Base-by-base conservation (phyloP, 2,329 filamentous ascomycete species). In the Pseudocercospora fuligena region DNA sequence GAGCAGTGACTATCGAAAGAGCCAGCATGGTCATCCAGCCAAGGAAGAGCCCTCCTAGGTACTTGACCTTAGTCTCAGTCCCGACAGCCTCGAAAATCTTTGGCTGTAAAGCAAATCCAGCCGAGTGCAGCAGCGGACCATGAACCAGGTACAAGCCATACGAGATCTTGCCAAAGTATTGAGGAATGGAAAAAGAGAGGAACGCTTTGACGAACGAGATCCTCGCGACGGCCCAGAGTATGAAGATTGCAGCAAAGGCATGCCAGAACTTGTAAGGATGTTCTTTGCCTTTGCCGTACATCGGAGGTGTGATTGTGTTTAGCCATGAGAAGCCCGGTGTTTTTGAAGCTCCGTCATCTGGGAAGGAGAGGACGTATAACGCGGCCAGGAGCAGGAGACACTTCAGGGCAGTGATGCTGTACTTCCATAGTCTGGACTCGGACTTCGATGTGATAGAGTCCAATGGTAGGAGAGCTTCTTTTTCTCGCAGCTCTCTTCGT, bases 71-170 rank as follows among this genome's bases (percentile, higher is more conserved):
- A 5, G 53, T 65, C 9, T 60, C 36, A n/a, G 29, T n/a, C 9
- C 65, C 67, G 6, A 65, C 36, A 12, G 40, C 27, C 6, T 49
- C 49, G 21, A 31, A 69, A 8, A 69, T 66, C 46, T 29, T 57
- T 0, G 65, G 67, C 53, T 69, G 67, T n/a, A 69, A 29, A n/a
- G 65, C 59, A 14, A 67, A 67, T n/a, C 62, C 67, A 0, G 43
- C 23, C 1, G 67, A 69, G 16, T 69, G 67, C 11, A 69, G 36
- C 9, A 70, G 23, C 0, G 66, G 68, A 8, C 66, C 66, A 31
- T 70, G 68, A 7, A 66, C 64, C 16, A 69, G 53, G 36, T 70
- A 70, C 46, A 70, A 60, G 1, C 61, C 66, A 60, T 61, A 69
- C 0, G 64, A 66, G 12, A 65, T 61, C 59, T 64, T 68, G 25